Conservation (phyloP, 768 basidiomycete species). For the Tubosaeta sp. region DNA sequence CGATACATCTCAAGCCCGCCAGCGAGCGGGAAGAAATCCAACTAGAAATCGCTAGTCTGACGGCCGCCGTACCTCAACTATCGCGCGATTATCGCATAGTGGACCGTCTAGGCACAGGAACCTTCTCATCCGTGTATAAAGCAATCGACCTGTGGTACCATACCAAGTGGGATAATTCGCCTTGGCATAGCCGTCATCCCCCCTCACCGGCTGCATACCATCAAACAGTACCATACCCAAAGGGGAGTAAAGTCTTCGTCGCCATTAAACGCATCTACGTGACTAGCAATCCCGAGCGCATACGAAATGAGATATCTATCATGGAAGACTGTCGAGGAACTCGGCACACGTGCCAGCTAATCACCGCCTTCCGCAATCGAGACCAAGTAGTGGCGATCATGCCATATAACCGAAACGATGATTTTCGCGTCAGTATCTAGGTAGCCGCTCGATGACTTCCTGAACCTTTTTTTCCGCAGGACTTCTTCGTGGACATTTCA, state of each 20-base stretch:
- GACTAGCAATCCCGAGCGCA: slow-evolving; percentile 88
- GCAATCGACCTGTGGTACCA: slow-evolving; percentile 79
- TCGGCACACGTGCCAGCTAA: slow-evolving; percentile 86
- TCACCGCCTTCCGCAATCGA: slow-evolving; percentile 85
- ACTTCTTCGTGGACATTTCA: slow-evolving; percentile 73
- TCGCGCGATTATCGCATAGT: slow-evolving; percentile 67
- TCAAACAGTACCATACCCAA: slow-evolving; percentile 45
- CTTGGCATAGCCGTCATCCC: slow-evolving; percentile 69
- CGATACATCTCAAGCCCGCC: slow-evolving; percentile 49
- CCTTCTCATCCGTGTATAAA: slow-evolving; percentile 99
- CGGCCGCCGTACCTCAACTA: slow-evolving; percentile 62
- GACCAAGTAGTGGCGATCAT: slow-evolving; percentile 95
- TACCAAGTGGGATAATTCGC: slow-evolving; percentile 68
- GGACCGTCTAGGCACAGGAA: slow-evolving; percentile 93
- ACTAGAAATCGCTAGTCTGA: slow-evolving; percentile 72
- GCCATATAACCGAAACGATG: slow-evolving; percentile 89
- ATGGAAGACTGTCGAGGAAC: slow-evolving; percentile 83
- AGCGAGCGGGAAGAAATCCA: slow-evolving; percentile 74
- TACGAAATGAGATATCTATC: slow-evolving; percentile 89
- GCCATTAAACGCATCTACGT: slow-evolving; percentile 97
- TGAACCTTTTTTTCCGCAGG: slow-evolving; percentile 37
- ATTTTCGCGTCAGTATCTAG: slow-evolving; percentile 76
- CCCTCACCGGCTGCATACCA: slow-evolving; percentile 60
- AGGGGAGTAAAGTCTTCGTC: slow-evolving; percentile 64
- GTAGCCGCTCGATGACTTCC: neutral